These are phyloP conservation scores for Telfairia occidentalis DNA, from an alignment of 331 rosid species.

Conservation along the genomic window DNA sequence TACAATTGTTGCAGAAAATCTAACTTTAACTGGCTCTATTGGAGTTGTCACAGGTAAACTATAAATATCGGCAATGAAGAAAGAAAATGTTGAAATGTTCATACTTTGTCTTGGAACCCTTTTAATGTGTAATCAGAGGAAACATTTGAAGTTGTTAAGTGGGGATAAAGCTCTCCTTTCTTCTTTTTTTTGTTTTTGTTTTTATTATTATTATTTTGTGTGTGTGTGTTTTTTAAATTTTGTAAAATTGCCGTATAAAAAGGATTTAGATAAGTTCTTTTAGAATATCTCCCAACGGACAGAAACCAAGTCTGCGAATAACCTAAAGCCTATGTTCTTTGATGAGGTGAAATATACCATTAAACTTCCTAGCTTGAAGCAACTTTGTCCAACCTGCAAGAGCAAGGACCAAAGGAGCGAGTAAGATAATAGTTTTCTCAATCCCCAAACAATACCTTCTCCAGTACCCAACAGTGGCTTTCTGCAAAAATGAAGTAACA, in stretches of 20 bases:
- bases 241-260: not conserved
- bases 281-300: not conserved
- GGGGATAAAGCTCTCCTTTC: too few relatives aligned
- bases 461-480: too few relatives aligned
- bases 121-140: not conserved
- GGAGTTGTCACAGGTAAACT: conserved; percentile 76
- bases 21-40: conserved; percentile 83
- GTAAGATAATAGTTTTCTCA: not conserved
- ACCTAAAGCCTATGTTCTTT: not conserved
- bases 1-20: conserved; percentile 70
- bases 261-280: not conserved
- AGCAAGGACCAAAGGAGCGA: too few relatives aligned
- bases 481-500: not conserved
- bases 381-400: not conserved
- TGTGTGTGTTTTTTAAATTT: too few relatives aligned
- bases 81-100: not conserved
- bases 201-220: not conserved
- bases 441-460: too few relatives aligned
- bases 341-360: not conserved
- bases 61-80: not conserved
- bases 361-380: not conserved
- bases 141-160: not conserved
- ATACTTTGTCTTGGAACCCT: not conserved
- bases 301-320: not conserved
- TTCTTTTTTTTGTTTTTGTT: too few relatives aligned